phyloP scores from a whole-genome alignment of 2,329 filamentous ascomycete genomes.

The Epichloe bromicola region DNA sequence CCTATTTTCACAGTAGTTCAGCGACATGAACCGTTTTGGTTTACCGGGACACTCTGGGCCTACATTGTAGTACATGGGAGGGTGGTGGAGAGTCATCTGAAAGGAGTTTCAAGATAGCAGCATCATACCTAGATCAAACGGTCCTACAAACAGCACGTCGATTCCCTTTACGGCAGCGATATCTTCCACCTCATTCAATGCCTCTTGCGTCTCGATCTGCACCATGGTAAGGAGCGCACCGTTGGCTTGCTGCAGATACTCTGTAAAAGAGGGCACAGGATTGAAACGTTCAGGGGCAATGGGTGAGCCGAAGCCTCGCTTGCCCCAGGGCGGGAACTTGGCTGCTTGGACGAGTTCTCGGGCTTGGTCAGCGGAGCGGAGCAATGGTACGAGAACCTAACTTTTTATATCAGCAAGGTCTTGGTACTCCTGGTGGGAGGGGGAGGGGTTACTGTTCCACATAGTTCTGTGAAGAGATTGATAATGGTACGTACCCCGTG shows the following conservation, averaged over 20 bases:
- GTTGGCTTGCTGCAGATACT: slow-evolving; percentile 38
- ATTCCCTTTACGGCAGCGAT: slow-evolving; percentile 48
- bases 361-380: slow-evolving; percentile 31
- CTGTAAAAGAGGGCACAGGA: slow-evolving; percentile 29
- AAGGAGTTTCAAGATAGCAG: too few species aligned
- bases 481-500: slow-evolving; percentile 28
- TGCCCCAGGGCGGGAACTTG: slow-evolving; percentile 37
- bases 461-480: not conserved
- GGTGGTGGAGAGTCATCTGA: too few species aligned
- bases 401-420: slow-evolving; percentile 6
- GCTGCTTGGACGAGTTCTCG: slow-evolving; percentile 31
- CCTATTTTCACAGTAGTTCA: slow-evolving; percentile 16
- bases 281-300: slow-evolving; percentile 30
- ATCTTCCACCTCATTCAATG: slow-evolving; percentile 44
- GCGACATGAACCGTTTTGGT: not conserved
- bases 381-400: slow-evolving; percentile 33
- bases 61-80: not conserved
- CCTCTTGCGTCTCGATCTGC: slow-evolving; percentile 54
- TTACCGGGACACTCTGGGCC: not conserved
- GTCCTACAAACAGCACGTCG: slow-evolving; percentile 52
- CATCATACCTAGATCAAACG: slow-evolving; percentile 45
- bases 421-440: not conserved
- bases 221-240: slow-evolving; percentile 47
- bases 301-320: slow-evolving; percentile 36
- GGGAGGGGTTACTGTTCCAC: not conserved